A percentile compares a stretch with the other conserved stretches of the same genome.
Evolutionary conservation across 1,139 yeast genomes (phyloP).

Genomic region (Sugiyamaella paludigena): DNA sequence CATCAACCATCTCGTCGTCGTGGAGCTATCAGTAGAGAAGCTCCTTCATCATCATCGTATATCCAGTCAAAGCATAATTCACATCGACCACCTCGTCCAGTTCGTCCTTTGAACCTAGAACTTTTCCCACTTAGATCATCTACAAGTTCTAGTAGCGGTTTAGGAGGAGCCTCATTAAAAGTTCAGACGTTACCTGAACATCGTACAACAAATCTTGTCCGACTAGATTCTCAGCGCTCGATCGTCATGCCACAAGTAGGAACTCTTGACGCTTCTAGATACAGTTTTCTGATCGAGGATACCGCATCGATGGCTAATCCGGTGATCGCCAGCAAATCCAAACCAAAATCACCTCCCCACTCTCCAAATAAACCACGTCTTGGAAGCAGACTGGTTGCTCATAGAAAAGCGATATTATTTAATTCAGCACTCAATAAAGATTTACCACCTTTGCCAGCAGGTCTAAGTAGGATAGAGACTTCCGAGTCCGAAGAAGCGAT

Average conservation of each 20-base stretch:
- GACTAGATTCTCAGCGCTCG: constrained; percentile 2
- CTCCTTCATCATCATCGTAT: too few relatives aligned
- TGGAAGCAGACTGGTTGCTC: constrained; percentile 1
- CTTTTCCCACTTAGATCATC: constrained; percentile 4
- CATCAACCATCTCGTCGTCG: too few relatives aligned
- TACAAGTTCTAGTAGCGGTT: not conserved
- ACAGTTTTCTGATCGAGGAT: constrained; percentile 7
- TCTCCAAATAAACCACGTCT: not conserved
- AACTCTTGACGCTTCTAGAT: constrained; percentile 11
- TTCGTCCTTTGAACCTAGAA: constrained; percentile 1
- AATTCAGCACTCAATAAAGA: constrained; percentile 5
- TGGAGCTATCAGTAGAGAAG: too few relatives aligned
- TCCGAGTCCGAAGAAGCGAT: too few relatives aligned
- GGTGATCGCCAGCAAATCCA: not conserved
- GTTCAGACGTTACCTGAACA: constrained; percentile 6
- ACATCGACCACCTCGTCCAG: not conserved
- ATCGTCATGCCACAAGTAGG: constrained; percentile 12
- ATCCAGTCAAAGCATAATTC: too few relatives aligned
- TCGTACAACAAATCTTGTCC: constrained; percentile 6
- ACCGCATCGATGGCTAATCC: not conserved
- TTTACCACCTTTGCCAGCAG: constrained; percentile 6
- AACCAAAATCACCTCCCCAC: not conserved
- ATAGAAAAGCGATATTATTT: constrained; percentile 6
- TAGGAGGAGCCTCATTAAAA: not conserved
- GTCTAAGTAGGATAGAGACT: too few relatives aligned